Evolutionary conservation across 371 early-diverging fungal genomes (phyloP), one percentile per base, ranked within the genome.

Genomic region (Syncephalastrum racemosum): DNA sequence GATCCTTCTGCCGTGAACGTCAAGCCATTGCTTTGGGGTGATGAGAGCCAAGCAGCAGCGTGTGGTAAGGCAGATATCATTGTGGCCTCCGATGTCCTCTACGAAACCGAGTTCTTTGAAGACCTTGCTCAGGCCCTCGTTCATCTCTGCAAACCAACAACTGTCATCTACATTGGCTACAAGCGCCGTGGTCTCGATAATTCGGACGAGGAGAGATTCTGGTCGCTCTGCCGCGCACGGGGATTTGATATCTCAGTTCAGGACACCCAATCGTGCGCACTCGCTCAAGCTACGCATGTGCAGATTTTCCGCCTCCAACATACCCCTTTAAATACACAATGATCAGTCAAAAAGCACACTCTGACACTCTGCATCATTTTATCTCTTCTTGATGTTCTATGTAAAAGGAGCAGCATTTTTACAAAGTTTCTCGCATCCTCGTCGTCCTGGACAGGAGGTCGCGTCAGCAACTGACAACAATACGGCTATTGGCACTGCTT

Each of bases 81-180:
- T 6, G 54, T 85, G 20, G 85, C 85, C 4, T 85, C 85, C 0
- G 85, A 85, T 61, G 81, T 85, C 3, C 63, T 85, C 8, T 85
- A 85, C 48, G 83, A 85, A 42, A 60, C 76, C 0, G 70, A 71
- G 18, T 72, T 68, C 22, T 82, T 83, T 49, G 60, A 72, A 10
- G 59, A 67, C 39, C 61, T 85, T 1, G 72, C 81, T 23, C 66
- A 80, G 45, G 70, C 84, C 0, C 64, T 85, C 23, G 63, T 64
- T 4, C 74, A 71, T 31, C 62, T 85, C 4, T 73, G 80, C 23
- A 66, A 57, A 1, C 58, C 61, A 2, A 54, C 43, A 0, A 83
- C 83, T 0, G 64, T 58, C n/a, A 76, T 85, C 12, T 85, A 77
- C 23, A 70, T 85, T 42, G 85, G 83, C 0, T 83, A 82, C 62